Percentiles rank a stretch among this genome's conserved stretches.
Conservation (phyloP, 2,329 filamentous ascomycete species). For the Fusarium continuum region DNA sequence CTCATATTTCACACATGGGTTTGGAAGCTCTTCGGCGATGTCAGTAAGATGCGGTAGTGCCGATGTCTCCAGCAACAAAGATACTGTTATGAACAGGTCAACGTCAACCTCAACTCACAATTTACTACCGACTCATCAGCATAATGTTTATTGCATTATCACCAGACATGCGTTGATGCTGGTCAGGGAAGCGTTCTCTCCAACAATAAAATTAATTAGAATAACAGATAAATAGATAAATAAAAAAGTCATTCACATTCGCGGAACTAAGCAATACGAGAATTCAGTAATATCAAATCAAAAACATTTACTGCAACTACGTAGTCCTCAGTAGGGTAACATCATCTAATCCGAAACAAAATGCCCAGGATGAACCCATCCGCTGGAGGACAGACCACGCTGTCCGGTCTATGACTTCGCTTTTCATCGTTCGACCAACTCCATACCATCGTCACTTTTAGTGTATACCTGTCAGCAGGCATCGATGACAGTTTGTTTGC, state of each 20-base stretch:
- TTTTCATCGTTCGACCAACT: conserved; percentile 35
- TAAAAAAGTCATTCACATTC: too few species aligned
- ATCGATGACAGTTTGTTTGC: background rate
- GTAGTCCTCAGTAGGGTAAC: background rate
- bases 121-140: background rate
- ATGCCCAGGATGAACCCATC: background rate
- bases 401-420: conserved; percentile 36
- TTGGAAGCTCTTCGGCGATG: background rate
- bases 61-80: background rate
- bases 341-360: conserved; percentile 32
- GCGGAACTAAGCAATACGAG: too few species aligned
- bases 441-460: conserved; percentile 31
- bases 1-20: too few species aligned
- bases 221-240: too few species aligned
- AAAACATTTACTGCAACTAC: background rate
- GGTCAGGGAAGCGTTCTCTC: background rate
- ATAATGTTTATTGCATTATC: background rate
- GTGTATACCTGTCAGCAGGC: conserved; percentile 8
- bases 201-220: too few species aligned
- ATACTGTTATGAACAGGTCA: background rate
- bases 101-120: background rate
- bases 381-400: conserved; percentile 12
- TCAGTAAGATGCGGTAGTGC: background rate
- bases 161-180: background rate
- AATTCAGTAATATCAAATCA: background rate